A percentile compares a stretch with the other conserved stretches of the same genome.
These are phyloP conservation scores for Phlebopus sp. DNA, from an alignment of 1,284 basidiomycete genomes.

Conservation along the genomic window DNA sequence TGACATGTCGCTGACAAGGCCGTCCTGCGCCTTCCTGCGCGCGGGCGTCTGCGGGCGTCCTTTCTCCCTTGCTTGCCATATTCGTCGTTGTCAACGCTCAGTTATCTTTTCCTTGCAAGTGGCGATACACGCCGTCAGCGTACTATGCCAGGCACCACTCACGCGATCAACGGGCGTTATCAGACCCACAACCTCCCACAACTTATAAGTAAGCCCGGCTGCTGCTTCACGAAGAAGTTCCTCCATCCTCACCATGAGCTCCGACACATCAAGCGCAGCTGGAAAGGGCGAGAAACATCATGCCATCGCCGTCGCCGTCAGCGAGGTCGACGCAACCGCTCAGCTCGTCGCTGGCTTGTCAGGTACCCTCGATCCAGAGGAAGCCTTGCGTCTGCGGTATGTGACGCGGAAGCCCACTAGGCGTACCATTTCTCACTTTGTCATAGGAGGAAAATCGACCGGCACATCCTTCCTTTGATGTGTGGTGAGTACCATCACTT, in stretches of 20 bases:
- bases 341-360: constrained; percentile 19
- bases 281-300: constrained; percentile 12
- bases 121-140: too few species aligned
- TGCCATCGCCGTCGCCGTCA: constrained; percentile 15
- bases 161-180: too few species aligned
- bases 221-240: neutral
- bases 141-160: too few species aligned
- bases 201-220: too few species aligned
- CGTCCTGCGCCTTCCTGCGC: too few species aligned
- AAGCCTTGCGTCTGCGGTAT: constrained; percentile 22
- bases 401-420: neutral
- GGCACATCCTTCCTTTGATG: constrained; percentile 61
- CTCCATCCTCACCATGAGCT: constrained; percentile 6
- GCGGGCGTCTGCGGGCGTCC: too few species aligned
- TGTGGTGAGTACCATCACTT: constrained; percentile 45
- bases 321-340: constrained; percentile 25
- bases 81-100: too few species aligned
- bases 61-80: too few species aligned
- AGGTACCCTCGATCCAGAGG: constrained; percentile 17
- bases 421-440: neutral
- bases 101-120: too few species aligned
- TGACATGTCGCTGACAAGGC: too few species aligned
- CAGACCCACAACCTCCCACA: too few species aligned
- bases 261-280: neutral
- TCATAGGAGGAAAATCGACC: constrained; percentile 57